Evolutionary conservation across 495 filamentous ascomycete genomes (phyloP).

Genomic region (Xylaria sp.): DNA sequence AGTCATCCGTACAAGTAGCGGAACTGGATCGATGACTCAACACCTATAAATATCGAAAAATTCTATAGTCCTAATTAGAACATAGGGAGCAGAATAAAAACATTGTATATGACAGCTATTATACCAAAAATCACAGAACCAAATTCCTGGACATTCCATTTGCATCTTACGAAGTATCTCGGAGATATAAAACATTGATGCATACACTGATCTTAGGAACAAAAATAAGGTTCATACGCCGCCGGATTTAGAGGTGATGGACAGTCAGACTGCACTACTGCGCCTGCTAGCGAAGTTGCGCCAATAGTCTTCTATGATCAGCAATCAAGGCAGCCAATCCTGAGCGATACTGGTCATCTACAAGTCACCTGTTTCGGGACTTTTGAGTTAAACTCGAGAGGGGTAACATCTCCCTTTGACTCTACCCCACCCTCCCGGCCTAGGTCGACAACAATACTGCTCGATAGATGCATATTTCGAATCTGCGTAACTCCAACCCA

Average conservation of each 20-base stretch:
- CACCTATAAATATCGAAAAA: too few species aligned
- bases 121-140: too few species aligned
- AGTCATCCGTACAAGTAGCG: too few species aligned
- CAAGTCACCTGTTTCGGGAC: neutral
- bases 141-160: too few species aligned
- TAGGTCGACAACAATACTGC: neutral
- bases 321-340: neutral
- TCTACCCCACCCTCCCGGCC: neutral
- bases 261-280: neutral
- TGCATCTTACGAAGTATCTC: too few species aligned
- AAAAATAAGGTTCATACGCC: neutral
- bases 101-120: too few species aligned
- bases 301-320: neutral
- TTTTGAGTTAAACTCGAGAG: neutral
- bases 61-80: too few species aligned
- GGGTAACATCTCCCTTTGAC: neutral
- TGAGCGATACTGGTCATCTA: neutral
- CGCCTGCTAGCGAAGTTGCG: neutral
- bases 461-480: neutral
- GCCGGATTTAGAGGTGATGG: neutral
- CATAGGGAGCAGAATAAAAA: too few species aligned
- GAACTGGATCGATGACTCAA: too few species aligned
- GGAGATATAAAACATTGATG: too few species aligned
- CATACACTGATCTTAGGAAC: neutral
- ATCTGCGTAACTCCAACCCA: neutral